These are phyloP conservation scores for Tremella yokohamensis DNA, from an alignment of 768 basidiomycete genomes.

Conservation along the genomic window DNA sequence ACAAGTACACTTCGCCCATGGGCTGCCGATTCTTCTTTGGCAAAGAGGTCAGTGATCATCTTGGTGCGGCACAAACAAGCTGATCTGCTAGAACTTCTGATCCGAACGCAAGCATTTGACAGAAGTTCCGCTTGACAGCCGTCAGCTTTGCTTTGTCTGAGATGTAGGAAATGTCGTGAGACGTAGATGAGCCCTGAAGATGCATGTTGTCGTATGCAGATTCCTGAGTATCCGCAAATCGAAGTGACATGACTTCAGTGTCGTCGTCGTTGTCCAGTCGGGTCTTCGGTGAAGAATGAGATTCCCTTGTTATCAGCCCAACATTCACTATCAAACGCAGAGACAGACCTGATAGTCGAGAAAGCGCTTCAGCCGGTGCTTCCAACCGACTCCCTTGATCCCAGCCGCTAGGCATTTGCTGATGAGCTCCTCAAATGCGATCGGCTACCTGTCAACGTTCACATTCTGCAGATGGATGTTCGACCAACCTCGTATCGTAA, in stretches of 20 bases:
- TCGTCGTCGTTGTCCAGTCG: slow-evolving; percentile 29
- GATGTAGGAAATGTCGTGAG: too few relatives aligned
- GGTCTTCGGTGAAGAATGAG: slow-evolving; percentile 36
- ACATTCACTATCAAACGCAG: not conserved
- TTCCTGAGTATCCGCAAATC: too few relatives aligned
- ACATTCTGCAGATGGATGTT: not conserved
- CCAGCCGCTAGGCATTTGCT: slow-evolving; percentile 28
- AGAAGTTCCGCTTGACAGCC: too few relatives aligned
- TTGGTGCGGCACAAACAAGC: not conserved
- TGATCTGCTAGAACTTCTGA: not conserved
- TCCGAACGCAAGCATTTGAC: too few relatives aligned
- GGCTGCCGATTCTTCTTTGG: slow-evolving; percentile 83
- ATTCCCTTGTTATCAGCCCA: slow-evolving; percentile 21
- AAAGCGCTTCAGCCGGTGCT: slow-evolving; percentile 30
- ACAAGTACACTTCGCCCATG: slow-evolving; percentile 75
- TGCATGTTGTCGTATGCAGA: too few relatives aligned
- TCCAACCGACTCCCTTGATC: slow-evolving; percentile 36
- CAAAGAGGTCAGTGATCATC: slow-evolving; percentile 56
- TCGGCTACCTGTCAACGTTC: slow-evolving; percentile 25
- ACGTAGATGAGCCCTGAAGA: too few relatives aligned
- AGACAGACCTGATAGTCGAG: slow-evolving; percentile 37
- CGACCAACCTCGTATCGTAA: slow-evolving; percentile 41
- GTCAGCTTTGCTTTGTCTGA: too few relatives aligned
- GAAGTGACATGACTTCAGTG: slow-evolving; percentile 3
- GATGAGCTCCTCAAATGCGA: slow-evolving; percentile 39